Base-by-base conservation (phyloP, 2,329 filamentous ascomycete species). In the Colletotrichum sp. region DNA sequence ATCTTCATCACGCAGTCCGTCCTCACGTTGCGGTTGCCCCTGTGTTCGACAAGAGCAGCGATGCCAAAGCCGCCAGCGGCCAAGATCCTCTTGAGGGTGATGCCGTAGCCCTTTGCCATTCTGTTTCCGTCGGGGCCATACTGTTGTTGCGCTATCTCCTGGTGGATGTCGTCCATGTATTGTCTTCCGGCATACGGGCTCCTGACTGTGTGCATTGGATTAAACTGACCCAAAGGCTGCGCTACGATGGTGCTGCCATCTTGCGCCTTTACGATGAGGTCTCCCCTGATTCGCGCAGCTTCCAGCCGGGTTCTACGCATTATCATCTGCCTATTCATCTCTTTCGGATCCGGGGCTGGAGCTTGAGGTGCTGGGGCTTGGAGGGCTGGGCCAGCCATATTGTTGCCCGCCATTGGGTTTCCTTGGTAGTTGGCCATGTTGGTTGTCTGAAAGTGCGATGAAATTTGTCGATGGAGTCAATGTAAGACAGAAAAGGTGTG, bases 1-100 rank as follows among this genome's bases (percentile, higher is more conserved):
- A 74, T 32, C 30, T 75, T 75, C 39, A 75, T 73, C 39, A 73
- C 70, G 14, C 70, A 75, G 1, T 68, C 32, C 8, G 16, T 64
- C 39, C 43, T 26, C 18, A 21, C 34, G 10, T 55, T 12, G 60
- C 48, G 24, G 61, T 24, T 4, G 43, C 16, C 26, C 32, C 34
- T n/a, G 64, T 21, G 34, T n/a, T 63, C 32, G 52, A 77, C 67
- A 4, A 83, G 64, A 9, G 78, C 77, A 9, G 77, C 81, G 18
- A 78, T 79, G 28, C 81, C 82, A 10, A 76, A 78, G 6, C 81
- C 80, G n/a, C 82, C 82, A 13, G 39, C 26, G n/a, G 77, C 81
- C 34, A 83, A 70, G 36, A 83, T 59, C 63, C 78, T 82, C 66
- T 79, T 60, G 55, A 83, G 81, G 14, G 71, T 72, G 48, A 83